Evolutionary conservation across 352 stramenopile species (phyloP).

Genomic region (Phytophthora fragariae): DNA sequence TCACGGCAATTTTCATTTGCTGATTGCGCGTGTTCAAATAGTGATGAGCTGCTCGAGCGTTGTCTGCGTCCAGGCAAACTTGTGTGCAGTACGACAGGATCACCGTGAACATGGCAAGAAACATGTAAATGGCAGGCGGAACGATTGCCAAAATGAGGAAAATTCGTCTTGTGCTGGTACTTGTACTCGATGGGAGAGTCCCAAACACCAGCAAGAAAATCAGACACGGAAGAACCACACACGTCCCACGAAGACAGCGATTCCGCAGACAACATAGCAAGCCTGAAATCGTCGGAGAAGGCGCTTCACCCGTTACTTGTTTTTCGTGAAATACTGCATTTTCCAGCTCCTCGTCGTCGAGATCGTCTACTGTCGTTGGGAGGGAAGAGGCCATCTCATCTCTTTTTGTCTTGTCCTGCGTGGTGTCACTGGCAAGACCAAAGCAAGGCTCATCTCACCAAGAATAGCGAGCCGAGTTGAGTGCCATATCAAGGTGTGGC

Average conservation of each 20-base stretch:
- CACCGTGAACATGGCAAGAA: slow-evolving; percentile 45
- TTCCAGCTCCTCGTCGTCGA: slow-evolving; percentile 39
- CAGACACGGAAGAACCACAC: slow-evolving; percentile 60
- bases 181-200: slow-evolving; percentile 38
- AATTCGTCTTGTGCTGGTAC: slow-evolving; percentile 32
- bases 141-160: slow-evolving; percentile 60
- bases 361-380: slow-evolving; percentile 15
- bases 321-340: slow-evolving; percentile 76
- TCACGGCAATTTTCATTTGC: slow-evolving; percentile 65
- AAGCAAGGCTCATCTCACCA: background rate
- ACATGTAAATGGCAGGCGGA: slow-evolving; percentile 48
- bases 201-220: slow-evolving; percentile 66
- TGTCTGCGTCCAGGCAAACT: slow-evolving; percentile 56
- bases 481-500: background rate
- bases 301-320: slow-evolving; percentile 34
- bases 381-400: slow-evolving; percentile 33
- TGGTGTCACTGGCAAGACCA: background rate
- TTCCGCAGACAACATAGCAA: slow-evolving; percentile 76
- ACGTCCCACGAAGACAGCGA: slow-evolving; percentile 60
- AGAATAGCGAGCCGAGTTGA: slow-evolving; percentile 27
- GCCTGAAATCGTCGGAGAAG: slow-evolving; percentile 47
- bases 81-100: slow-evolving; percentile 63
- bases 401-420: slow-evolving; percentile 1
- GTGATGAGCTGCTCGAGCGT: slow-evolving; percentile 64
- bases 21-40: slow-evolving; percentile 54